Percentiles rank a stretch among this genome's conserved stretches.
These are phyloP conservation scores for Antrodiella citrinella DNA, from an alignment of 768 basidiomycete genomes.

Conservation along the genomic window DNA sequence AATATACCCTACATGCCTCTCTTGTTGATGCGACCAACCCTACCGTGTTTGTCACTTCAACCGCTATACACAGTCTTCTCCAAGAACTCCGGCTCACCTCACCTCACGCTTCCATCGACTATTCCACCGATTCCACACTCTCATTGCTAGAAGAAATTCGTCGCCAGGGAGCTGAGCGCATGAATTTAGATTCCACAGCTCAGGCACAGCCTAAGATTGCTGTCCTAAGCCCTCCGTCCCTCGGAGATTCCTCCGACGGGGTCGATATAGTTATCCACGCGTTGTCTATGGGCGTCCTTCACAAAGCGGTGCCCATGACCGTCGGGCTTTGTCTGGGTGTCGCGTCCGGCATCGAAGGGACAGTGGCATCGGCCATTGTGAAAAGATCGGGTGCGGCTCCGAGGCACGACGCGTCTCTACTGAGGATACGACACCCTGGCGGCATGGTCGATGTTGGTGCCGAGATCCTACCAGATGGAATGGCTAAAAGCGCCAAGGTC, in stretches of 20 bases:
- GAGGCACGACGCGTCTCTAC: slow-evolving; percentile 15
- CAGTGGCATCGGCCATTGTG: slow-evolving; percentile 47
- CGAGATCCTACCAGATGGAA: slow-evolving; percentile 35
- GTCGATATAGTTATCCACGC: slow-evolving; percentile 51
- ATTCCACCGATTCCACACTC: slow-evolving; percentile 11
- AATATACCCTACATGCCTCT: slow-evolving; percentile 26
- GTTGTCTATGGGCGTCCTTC: slow-evolving; percentile 63
- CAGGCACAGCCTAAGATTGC: slow-evolving; percentile 71
- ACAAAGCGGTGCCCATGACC: slow-evolving; percentile 69
- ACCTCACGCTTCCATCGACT: slow-evolving; percentile 12
- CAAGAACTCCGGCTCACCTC: slow-evolving; percentile 26
- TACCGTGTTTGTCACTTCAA: slow-evolving; percentile 49
- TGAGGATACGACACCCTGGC: slow-evolving; percentile 56
- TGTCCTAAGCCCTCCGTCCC: slow-evolving; percentile 33
- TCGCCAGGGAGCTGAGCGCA: slow-evolving; percentile 43
- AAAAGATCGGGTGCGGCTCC: slow-evolving; percentile 16
- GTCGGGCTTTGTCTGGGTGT: slow-evolving; percentile 65
- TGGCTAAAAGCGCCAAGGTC: slow-evolving; percentile 51
- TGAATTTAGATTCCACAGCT: slow-evolving; percentile 56
- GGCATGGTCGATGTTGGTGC: slow-evolving; percentile 65
- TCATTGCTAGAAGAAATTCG: slow-evolving; percentile 45
- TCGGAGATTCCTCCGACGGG: slow-evolving; percentile 19
- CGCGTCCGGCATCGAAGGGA: slow-evolving; percentile 44
- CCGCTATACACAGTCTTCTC: slow-evolving; percentile 38
- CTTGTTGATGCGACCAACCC: slow-evolving; percentile 73